phyloP scores from a whole-genome alignment of 2,329 filamentous ascomycete species.

The Aureobasidium sp. region DNA sequence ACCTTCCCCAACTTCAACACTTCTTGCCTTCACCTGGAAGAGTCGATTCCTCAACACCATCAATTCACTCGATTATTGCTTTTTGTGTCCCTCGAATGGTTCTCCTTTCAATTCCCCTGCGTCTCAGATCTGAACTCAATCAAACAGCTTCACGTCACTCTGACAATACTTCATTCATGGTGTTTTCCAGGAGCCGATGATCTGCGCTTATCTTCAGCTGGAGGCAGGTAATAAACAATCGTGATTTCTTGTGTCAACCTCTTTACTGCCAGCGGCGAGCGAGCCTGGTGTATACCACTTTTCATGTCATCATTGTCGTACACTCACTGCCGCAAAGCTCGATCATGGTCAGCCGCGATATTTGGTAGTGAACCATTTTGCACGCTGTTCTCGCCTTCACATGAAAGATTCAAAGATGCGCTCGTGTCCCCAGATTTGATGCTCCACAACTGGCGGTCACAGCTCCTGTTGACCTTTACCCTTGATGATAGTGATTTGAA shows the following conservation, averaged over 20 bases:
- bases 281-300: background rate
- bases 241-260: background rate
- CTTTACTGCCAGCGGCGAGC: background rate
- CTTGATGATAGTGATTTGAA: background rate
- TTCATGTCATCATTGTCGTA: background rate
- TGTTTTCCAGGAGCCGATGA: constrained; percentile 5
- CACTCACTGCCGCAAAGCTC: background rate
- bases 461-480: background rate
- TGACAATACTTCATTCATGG: background rate
- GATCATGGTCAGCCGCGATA: background rate
- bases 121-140: background rate
- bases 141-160: background rate
- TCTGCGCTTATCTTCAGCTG: constrained; percentile 11
- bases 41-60: constrained; percentile 13
- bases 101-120: background rate
- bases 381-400: background rate
- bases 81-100: background rate
- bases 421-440: constrained; percentile 4
- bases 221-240: background rate
- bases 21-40: constrained; percentile 13
- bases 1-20: constrained; percentile 11
- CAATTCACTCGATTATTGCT: background rate
- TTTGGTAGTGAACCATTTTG: background rate
- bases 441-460: constrained; percentile 2
- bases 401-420: background rate